phyloP scores from a whole-genome alignment of 306 rosid genomes.

The Glycine soja region DNA sequence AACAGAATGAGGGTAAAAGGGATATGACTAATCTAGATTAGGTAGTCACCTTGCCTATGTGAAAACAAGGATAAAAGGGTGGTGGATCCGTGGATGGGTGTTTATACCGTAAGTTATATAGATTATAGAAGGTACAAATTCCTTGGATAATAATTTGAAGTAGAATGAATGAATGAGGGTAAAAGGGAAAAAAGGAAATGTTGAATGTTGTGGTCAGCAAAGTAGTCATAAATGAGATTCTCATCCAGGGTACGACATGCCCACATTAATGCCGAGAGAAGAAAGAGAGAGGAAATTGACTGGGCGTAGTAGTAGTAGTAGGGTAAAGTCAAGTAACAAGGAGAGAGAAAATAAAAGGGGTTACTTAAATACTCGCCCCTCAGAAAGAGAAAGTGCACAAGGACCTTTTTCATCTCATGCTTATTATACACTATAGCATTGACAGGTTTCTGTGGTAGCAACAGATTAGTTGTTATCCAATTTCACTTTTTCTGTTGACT shows the following conservation, averaged over 20 bases:
- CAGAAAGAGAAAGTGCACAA: constrained; percentile 57
- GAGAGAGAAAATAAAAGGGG: constrained; percentile 38
- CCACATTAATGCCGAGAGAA: constrained; percentile 36
- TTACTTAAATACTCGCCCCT: constrained; percentile 49
- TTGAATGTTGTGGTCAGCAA: constrained; percentile 53
- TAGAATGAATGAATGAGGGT: constrained; percentile 1
- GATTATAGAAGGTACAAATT: constrained; percentile 27
- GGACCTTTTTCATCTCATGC: constrained; percentile 57
- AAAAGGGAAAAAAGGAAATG: constrained; percentile 45
- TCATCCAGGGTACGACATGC: constrained; percentile 61
- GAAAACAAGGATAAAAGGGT: constrained; percentile 40
- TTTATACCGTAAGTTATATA: constrained; percentile 35
- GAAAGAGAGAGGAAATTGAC: constrained; percentile 48
- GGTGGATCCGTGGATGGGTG: constrained; percentile 19
- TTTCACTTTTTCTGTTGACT: constrained; percentile 64
- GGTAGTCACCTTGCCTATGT: constrained; percentile 29
- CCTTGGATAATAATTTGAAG: constrained; percentile 36
- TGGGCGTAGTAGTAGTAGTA: constrained; percentile 33
- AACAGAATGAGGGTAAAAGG: no score
- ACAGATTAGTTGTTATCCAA: constrained; percentile 60
- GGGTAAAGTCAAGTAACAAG: constrained; percentile 57
- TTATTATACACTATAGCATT: constrained; percentile 40
- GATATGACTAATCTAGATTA: constrained; percentile 38
- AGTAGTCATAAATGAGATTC: constrained; percentile 59
- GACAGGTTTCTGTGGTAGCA: constrained; percentile 51